phyloP scores from a whole-genome alignment of 257 asterid species.

The Solanum sitiens region DNA sequence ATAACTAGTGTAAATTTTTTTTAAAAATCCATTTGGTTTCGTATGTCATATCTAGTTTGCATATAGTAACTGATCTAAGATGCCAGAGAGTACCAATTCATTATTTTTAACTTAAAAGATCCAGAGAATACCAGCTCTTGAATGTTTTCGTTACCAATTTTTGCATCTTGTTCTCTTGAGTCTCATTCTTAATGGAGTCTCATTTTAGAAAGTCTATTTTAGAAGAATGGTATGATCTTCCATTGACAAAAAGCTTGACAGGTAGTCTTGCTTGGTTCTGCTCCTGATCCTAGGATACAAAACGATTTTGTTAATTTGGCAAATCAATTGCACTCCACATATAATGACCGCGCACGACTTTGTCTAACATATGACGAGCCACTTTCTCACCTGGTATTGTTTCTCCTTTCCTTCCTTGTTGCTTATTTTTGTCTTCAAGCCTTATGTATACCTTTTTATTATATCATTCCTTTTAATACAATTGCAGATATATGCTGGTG shows the following conservation, averaged over 20 bases:
- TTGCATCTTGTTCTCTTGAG: neutral
- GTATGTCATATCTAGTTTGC: neutral
- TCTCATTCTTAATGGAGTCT: neutral
- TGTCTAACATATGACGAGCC: conserved; percentile 94
- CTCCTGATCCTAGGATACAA: conserved; percentile 95
- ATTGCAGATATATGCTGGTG: conserved; percentile 89
- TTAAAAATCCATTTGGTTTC: neutral
- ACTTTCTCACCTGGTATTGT: conserved; percentile 88
- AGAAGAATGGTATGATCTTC: neutral
- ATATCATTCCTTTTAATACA: neutral
- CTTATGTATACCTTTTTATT: conserved; percentile 1
- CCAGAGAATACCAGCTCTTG: neutral
- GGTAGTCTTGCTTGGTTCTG: conserved; percentile 95
- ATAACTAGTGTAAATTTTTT: neutral
- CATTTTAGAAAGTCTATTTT: neutral
- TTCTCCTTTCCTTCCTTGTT: neutral
- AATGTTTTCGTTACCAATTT: neutral
- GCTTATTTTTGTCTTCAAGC: neutral
- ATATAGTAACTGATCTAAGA: neutral
- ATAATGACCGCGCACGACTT: conserved; percentile 72
- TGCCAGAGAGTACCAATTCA: neutral
- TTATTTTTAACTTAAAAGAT: neutral
- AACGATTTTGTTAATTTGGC: conserved; percentile 81
- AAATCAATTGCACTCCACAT: conserved; percentile 68
- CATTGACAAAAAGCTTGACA: conserved; percentile 28